Percentiles rank a stretch among this genome's conserved stretches.
Evolutionary conservation across 2,329 filamentous ascomycete genomes (phyloP).

Genomic region (Pseudogymnoascus sp.): DNA sequence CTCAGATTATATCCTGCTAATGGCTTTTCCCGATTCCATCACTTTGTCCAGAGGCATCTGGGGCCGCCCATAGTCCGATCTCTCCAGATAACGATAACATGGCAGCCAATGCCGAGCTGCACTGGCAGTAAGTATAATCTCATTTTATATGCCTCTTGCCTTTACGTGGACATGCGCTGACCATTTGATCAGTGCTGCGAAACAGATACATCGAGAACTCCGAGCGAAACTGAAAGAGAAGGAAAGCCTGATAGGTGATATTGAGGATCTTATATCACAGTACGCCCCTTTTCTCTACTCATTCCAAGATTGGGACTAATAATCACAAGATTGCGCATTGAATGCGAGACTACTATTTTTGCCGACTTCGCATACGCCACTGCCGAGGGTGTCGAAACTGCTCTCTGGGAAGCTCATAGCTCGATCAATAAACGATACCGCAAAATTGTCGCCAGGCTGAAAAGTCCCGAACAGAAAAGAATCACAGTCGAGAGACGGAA

Average conservation of each 20-base stretch:
- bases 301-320: background rate
- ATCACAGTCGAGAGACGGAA: slow-evolving; percentile 63
- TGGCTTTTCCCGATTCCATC: slow-evolving; percentile 8
- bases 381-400: slow-evolving; percentile 57
- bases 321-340: slow-evolving; percentile 34
- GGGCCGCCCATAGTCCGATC: slow-evolving; percentile 8
- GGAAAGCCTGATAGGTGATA: slow-evolving; percentile 42
- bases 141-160: background rate
- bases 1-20: background rate
- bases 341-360: slow-evolving; percentile 66
- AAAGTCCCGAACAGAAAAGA: slow-evolving; percentile 36
- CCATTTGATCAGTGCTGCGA: slow-evolving; percentile 30
- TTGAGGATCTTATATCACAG: slow-evolving; percentile 32
- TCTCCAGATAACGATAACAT: slow-evolving; percentile 16
- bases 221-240: slow-evolving; percentile 40
- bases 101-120: slow-evolving; percentile 35
- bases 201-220: slow-evolving; percentile 42
- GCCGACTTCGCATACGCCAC: slow-evolving; percentile 61
- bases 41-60: slow-evolving; percentile 9
- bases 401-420: slow-evolving; percentile 73
- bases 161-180: background rate
- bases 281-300: slow-evolving; percentile 16
- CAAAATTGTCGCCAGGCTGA: slow-evolving; percentile 54
- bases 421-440: slow-evolving; percentile 74
- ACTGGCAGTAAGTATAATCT: slow-evolving; percentile 41